A percentile compares a stretch with the other conserved stretches of the same genome.
These are phyloP conservation scores for Saitoella complicata DNA, from an alignment of 805 yeast genomes.

Conservation along the genomic window DNA sequence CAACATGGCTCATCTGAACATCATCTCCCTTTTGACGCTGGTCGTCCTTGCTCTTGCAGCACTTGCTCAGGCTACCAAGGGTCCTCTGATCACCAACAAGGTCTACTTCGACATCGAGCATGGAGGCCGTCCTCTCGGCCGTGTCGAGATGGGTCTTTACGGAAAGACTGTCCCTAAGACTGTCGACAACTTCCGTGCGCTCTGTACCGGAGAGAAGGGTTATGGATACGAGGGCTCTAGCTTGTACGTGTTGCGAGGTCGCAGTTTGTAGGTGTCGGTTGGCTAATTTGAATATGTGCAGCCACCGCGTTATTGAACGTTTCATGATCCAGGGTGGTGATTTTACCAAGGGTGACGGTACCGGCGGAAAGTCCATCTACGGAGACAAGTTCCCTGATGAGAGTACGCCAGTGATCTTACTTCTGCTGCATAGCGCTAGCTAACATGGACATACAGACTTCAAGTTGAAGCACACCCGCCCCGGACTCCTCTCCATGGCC, in stretches of 20 bases:
- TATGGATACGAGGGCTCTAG: constrained; percentile 70
- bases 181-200: constrained; percentile 88
- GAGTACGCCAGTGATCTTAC: constrained; percentile 23
- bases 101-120: constrained; percentile 68
- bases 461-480: constrained; percentile 38
- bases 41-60: no score
- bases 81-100: constrained; percentile 12
- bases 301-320: constrained; percentile 68
- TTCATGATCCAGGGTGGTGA: constrained; percentile 97
- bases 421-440: no score
- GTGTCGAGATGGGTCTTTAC: constrained; percentile 74
- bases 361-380: constrained; percentile 77
- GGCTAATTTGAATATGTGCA: not conserved
- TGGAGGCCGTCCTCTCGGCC: constrained; percentile 61
- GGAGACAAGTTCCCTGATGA: constrained; percentile 66
- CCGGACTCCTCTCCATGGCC: constrained; percentile 60
- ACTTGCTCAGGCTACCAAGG: no score
- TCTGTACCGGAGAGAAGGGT: constrained; percentile 90
- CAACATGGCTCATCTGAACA: no score
- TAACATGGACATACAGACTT: not conserved
- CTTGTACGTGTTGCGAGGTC: constrained; percentile 42
- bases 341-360: constrained; percentile 72
- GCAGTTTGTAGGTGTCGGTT: constrained; percentile 11
- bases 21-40: no score
- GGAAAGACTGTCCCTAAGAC: constrained; percentile 90